Conservation (phyloP, 2,329 filamentous ascomycete genomes). For the Sarocladium kiliense region DNA sequence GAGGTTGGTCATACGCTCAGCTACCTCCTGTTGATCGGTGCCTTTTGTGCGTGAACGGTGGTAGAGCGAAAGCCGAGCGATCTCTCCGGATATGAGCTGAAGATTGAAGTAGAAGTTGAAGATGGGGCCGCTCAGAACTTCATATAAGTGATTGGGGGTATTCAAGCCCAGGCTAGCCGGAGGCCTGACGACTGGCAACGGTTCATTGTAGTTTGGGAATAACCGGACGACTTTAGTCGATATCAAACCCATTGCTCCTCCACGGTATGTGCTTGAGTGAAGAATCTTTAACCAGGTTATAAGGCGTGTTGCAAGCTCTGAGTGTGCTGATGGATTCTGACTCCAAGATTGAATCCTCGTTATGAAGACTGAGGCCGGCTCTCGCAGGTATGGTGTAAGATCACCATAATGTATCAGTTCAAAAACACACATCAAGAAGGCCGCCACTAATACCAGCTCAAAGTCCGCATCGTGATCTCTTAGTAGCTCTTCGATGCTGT, state of each 20-base stretch:
- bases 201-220: constrained; percentile 9
- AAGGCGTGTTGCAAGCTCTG: not conserved
- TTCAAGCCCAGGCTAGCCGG: constrained; percentile 1
- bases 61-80: constrained; percentile 17
- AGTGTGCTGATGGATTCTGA: not conserved
- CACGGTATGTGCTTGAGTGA: constrained; percentile 13
- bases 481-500: constrained; percentile 4
- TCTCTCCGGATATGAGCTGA: constrained; percentile 15
- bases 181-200: not conserved
- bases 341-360: not conserved
- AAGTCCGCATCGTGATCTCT: constrained; percentile 8
- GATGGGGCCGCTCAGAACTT: constrained; percentile 13
- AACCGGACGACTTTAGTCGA: constrained; percentile 11
- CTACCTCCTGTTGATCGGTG: constrained; percentile 17
- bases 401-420: constrained; percentile 6
- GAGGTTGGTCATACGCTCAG: constrained; percentile 10
- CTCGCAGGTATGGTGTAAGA: not conserved
- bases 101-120: constrained; percentile 17
- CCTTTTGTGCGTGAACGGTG: constrained; percentile 17
- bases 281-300: constrained; percentile 15
- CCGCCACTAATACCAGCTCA: not conserved
- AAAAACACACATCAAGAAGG: constrained; percentile 6
- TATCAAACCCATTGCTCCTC: constrained; percentile 14
- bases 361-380: not conserved
- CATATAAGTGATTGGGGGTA: constrained; percentile 10